Evolutionary conservation across 495 filamentous ascomycete species (phyloP), one percentile per base, ranked within the genome.

Genomic region (Penicillium ucsense): DNA sequence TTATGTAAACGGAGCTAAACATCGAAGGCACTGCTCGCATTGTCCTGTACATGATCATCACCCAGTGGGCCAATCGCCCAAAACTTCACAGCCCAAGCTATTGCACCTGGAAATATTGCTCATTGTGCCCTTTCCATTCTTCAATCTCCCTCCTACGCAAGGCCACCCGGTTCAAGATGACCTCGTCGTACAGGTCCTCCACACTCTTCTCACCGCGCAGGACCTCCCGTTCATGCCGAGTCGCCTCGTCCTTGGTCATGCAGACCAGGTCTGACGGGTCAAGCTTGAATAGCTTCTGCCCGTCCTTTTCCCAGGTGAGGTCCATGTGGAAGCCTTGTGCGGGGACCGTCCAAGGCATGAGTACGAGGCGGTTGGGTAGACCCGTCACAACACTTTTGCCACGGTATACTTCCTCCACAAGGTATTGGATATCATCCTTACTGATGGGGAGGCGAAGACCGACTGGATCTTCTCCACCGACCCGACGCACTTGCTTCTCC

Each of bases 231-330:
- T 91, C 86, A 59, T 98, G 92, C 45, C 73, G 72, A 8, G 75
- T 69, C n/a, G 82, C 84, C 62, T 97, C 92, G 49, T 97, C 91
- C 64, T 92, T 96, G 6, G 94, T 97, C 89, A 99, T 89, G 55
- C 86, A 86, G 4, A 97, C 92, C 33, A 99, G 63, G 31, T 95
- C 83, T 28, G 74, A 74, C 46, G 89, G 60, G 39, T 72, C 60
- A 6, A 94, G 48, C 12, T 74, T 76, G 5, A 82, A 73, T 29
- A 75, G 77, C 50, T 83, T 87, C 61, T 96, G 89, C 31, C 86
- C 82, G 40, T 81, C 73, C 35, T 75, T 59, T 34, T 66, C 59
- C 56, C 62, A 67, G 31, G 57, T 56, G 33, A 63, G 45, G 45
- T 75, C 64, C 6, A 70, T 49, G 3, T 46, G 54, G 41, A 69